These are phyloP conservation scores for Rhodocollybia butyracea DNA, from an alignment of 768 basidiomycete species.

Conservation along the genomic window DNA sequence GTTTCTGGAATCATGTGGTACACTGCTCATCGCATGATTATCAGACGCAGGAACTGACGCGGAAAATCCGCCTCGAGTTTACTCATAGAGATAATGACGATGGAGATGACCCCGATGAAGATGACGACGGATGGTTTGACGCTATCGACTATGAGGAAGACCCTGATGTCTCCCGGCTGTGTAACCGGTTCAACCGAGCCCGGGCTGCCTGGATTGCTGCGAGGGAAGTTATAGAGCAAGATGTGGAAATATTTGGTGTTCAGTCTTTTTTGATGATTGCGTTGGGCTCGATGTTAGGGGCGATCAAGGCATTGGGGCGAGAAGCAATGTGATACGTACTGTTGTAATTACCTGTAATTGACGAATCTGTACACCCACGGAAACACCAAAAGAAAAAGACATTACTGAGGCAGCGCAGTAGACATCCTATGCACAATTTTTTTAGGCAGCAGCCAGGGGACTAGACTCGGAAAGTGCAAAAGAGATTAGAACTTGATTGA, in stretches of 20 bases:
- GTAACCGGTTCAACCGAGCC: constrained; percentile 1
- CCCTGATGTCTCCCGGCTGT: not conserved
- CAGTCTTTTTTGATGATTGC: constrained; percentile 1
- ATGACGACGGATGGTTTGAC: constrained; percentile 6
- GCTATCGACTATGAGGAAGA: constrained; percentile 3
- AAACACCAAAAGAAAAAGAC: too few species aligned
- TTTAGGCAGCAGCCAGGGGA: too few species aligned
- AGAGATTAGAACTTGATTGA: too few species aligned
- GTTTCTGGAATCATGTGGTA: not conserved
- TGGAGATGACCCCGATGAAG: not conserved
- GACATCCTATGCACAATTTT: too few species aligned
- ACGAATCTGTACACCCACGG: too few species aligned
- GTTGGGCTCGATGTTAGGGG: not conserved
- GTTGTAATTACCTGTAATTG: too few species aligned
- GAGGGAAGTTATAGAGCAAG: not conserved
- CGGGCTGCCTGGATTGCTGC: constrained; percentile 5
- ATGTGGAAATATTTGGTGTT: not conserved
- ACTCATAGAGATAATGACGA: not conserved
- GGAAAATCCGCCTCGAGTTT: constrained; percentile 2
- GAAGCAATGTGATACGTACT: not conserved
- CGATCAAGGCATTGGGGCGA: constrained; percentile 2
- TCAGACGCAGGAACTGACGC: constrained; percentile 3
- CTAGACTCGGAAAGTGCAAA: too few species aligned
- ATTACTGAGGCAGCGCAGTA: too few species aligned
- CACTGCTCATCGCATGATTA: not conserved